phyloP scores from a whole-genome alignment of 192 early-diverging fungal genomes.

The Chytriomyces sp. region DNA sequence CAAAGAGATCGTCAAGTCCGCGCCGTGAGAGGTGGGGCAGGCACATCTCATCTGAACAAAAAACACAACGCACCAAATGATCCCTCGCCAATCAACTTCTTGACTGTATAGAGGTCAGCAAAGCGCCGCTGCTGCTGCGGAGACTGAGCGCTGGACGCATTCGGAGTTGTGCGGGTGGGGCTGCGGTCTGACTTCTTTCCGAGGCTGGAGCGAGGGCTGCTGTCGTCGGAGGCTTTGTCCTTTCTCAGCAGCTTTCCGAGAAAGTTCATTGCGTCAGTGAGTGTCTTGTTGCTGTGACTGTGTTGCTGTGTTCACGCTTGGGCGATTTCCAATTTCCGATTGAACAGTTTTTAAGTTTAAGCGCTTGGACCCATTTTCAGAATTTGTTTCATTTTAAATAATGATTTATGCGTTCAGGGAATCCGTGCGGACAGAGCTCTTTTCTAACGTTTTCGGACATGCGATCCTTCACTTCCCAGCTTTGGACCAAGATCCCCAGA shows the following conservation, averaged over 20 bases:
- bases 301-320: no score
- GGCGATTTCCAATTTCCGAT: no score
- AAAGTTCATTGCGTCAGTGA: not conserved
- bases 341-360: no score
- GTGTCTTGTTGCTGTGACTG: no score
- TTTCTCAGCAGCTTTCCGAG: constrained; percentile 1
- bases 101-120: not conserved
- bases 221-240: not conserved
- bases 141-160: not conserved
- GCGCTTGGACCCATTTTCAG: no score
- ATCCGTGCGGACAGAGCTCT: no score
- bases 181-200: no score
- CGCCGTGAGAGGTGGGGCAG: not conserved
- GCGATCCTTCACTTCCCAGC: not conserved
- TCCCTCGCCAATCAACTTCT: constrained; percentile 17
- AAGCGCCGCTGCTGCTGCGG: not conserved
- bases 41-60: not conserved
- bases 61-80: constrained; percentile 17
- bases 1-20: not conserved
- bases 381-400: no score
- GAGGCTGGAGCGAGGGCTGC: not conserved
- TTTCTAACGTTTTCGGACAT: no score
- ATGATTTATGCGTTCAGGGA: no score
- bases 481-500: constrained; percentile 12
- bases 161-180: not conserved